Evolutionary conservation across 164 flowering plant genomes (phyloP).

Genomic region (Hamamelis virginiana): DNA sequence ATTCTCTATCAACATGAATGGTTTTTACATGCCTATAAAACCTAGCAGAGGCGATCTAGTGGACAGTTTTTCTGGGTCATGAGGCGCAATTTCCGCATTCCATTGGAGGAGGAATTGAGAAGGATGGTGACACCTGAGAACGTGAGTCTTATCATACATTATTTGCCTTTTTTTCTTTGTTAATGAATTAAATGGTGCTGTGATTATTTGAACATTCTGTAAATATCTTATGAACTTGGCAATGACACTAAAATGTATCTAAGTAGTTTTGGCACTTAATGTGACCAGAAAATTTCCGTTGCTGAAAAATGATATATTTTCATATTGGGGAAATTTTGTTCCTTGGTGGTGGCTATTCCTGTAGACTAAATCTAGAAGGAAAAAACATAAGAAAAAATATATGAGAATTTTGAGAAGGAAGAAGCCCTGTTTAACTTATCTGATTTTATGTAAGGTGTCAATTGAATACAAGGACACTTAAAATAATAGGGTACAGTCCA

Average conservation of each 20-base stretch:
- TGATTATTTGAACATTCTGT: neutral
- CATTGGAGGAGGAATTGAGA: conserved; percentile 81
- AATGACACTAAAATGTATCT: neutral
- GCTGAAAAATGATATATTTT: too few species aligned
- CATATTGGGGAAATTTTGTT: too few species aligned
- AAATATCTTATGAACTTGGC: neutral
- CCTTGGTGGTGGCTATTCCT: too few species aligned
- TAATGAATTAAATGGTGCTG: neutral
- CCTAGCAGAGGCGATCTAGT: conserved; percentile 52
- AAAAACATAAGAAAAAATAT: too few species aligned
- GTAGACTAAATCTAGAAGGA: too few species aligned
- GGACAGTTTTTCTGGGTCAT: conserved; percentile 70
- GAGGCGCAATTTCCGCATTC: conserved; percentile 77
- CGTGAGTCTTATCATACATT: conserved; percentile 46
- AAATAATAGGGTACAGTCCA: too few species aligned
- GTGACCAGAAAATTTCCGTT: too few species aligned
- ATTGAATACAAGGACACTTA: too few species aligned
- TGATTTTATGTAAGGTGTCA: too few species aligned
- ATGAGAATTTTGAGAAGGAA: too few species aligned
- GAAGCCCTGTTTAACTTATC: too few species aligned
- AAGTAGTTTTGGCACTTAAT: neutral
- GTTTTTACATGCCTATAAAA: conserved; percentile 9
- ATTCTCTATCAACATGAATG: conserved; percentile 1
- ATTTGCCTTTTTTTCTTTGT: neutral
- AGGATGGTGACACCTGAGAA: conserved; percentile 88